Conservation (phyloP, 306 rosid species). For the Heteromeles arbutifolia region DNA sequence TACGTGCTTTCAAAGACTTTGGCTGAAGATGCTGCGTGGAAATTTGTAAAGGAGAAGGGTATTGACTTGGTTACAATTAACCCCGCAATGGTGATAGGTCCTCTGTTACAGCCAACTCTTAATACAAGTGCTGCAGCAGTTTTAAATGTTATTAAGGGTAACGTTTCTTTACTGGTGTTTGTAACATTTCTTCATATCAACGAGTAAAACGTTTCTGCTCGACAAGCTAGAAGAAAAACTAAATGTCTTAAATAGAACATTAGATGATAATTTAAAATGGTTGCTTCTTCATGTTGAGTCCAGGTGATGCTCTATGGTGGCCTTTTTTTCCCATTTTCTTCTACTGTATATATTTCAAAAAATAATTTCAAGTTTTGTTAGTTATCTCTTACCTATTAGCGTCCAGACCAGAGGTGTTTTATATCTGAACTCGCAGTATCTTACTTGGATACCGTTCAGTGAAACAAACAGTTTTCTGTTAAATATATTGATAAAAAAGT, state of each 20-base stretch:
- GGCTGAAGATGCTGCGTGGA: slow-evolving; percentile 92
- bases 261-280: neutral
- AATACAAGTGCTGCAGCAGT: slow-evolving; percentile 48
- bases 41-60: slow-evolving; percentile 59
- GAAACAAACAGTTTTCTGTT: neutral
- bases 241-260: neutral
- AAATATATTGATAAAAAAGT: neutral
- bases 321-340: neutral
- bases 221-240: neutral
- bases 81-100: slow-evolving; percentile 73
- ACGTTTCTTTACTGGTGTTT: neutral
- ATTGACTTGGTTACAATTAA: slow-evolving; percentile 66
- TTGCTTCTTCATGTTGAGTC: slow-evolving; percentile 1
- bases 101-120: slow-evolving; percentile 68
- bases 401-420: neutral
- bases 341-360: neutral
- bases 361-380: neutral
- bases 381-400: neutral
- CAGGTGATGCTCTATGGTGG: neutral
- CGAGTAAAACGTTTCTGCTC: neutral
- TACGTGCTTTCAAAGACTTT: slow-evolving; percentile 70
- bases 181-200: neutral
- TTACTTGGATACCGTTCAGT: neutral
- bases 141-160: slow-evolving; percentile 57
- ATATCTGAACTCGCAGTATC: neutral